Evolutionary conservation across 2,329 filamentous ascomycete species (phyloP).

Genomic region (Pseudocercospora fuligena): DNA sequence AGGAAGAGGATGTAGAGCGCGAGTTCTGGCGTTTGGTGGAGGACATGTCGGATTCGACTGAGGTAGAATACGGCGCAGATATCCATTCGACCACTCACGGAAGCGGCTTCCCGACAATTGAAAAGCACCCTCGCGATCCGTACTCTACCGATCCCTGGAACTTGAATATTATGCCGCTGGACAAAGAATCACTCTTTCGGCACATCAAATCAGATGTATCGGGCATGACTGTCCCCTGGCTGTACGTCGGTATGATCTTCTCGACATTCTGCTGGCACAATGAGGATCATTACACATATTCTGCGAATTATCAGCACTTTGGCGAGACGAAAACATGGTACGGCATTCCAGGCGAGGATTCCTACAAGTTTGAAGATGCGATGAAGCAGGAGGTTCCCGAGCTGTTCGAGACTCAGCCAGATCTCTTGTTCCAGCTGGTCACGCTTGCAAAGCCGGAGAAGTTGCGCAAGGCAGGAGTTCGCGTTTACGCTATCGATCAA

Average conservation of each 20-base stretch:
- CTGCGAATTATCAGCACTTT: slow-evolving; percentile 97
- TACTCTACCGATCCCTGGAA: slow-evolving; percentile 96
- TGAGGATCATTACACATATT: slow-evolving; percentile 97
- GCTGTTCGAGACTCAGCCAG: slow-evolving; percentile 94
- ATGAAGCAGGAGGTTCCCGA: slow-evolving; percentile 96
- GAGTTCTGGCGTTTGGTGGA: slow-evolving; percentile 97
- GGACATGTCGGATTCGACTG: slow-evolving; percentile 91
- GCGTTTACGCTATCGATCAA: slow-evolving; percentile 94
- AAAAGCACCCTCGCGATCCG: slow-evolving; percentile 83
- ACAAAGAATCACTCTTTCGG: slow-evolving; percentile 89
- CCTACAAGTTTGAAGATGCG: slow-evolving; percentile 90
- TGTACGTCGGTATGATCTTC: slow-evolving; percentile 99
- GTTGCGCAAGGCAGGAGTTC: slow-evolving; percentile 87
- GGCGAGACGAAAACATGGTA: slow-evolving; percentile 99
- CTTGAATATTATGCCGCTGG: slow-evolving; percentile 86
- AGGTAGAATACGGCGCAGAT: slow-evolving; percentile 97
- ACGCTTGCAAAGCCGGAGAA: slow-evolving; percentile 93
- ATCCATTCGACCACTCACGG: slow-evolving; percentile 98
- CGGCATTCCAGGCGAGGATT: slow-evolving; percentile 90
- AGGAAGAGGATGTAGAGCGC: slow-evolving; percentile 92
- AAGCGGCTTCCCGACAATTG: slow-evolving; percentile 92
- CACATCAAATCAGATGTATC: slow-evolving; percentile 99
- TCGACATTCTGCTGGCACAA: slow-evolving; percentile 99
- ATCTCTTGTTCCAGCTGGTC: slow-evolving; percentile 95
- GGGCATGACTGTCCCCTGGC: slow-evolving; percentile 98